phyloP scores from a whole-genome alignment of 805 yeast species.

The Cyberlindnera maritima region DNA sequence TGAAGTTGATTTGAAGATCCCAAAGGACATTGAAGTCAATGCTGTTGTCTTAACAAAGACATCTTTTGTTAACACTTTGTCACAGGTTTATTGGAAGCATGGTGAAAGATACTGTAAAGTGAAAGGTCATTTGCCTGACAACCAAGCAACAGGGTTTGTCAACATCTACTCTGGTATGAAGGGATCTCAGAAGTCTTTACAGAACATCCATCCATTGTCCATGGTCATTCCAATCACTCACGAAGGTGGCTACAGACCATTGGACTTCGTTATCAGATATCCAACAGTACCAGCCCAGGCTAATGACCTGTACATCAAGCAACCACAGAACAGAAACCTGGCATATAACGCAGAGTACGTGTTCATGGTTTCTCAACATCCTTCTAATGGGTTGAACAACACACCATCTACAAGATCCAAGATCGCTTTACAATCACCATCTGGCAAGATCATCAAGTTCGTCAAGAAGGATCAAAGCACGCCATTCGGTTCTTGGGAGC shows the following conservation, averaged over 20 bases:
- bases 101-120: slow-evolving; percentile 66
- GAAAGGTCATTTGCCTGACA: slow-evolving; percentile 77
- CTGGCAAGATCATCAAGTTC: slow-evolving; percentile 70
- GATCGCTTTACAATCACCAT: slow-evolving; percentile 77
- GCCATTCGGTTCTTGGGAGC: slow-evolving; percentile 56
- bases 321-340: slow-evolving; percentile 76
- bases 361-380: slow-evolving; percentile 60
- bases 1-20: slow-evolving; percentile 74
- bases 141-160: slow-evolving; percentile 65
- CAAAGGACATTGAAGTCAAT: slow-evolving; percentile 65
- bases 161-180: slow-evolving; percentile 70
- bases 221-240: slow-evolving; percentile 76
- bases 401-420: slow-evolving; percentile 39
- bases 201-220: slow-evolving; percentile 65
- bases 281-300: slow-evolving; percentile 68
- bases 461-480: slow-evolving; percentile 44
- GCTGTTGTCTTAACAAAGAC: slow-evolving; percentile 52
- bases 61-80: slow-evolving; percentile 49
- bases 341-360: slow-evolving; percentile 55
- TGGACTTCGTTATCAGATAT: slow-evolving; percentile 67
- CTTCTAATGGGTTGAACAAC: slow-evolving; percentile 21
- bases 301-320: slow-evolving; percentile 76
- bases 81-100: slow-evolving; percentile 77
- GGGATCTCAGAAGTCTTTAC: slow-evolving; percentile 54
- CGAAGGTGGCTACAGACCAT: slow-evolving; percentile 57